Evolutionary conservation across 2,329 filamentous ascomycete species (phyloP).

Genomic region (Sporothrix dimorphospora): DNA sequence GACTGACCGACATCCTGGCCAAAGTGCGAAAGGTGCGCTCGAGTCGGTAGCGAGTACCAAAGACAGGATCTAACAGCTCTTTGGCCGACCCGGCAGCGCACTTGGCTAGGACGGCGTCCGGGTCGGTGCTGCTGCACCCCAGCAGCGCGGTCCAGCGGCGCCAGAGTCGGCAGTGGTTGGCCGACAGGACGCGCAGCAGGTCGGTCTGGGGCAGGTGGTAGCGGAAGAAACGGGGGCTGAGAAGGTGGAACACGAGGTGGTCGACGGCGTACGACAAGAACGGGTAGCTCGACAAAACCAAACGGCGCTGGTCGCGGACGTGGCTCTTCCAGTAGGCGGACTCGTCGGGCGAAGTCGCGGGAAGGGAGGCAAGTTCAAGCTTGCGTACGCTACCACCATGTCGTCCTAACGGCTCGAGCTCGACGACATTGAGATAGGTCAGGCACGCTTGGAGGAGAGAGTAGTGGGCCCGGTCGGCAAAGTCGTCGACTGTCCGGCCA

Average conservation of each 20-base stretch:
- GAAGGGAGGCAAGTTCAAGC: not conserved
- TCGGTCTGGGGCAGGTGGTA: slow-evolving; percentile 41
- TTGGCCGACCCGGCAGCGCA: slow-evolving; percentile 32
- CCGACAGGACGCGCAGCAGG: slow-evolving; percentile 36
- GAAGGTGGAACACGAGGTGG: slow-evolving; percentile 41
- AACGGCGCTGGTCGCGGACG: slow-evolving; percentile 36
- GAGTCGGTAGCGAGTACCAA: slow-evolving; percentile 39
- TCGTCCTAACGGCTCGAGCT: slow-evolving; percentile 39
- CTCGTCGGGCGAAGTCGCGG: not conserved
- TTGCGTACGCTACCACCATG: slow-evolving; percentile 20
- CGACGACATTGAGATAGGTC: slow-evolving; percentile 41
- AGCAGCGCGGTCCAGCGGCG: slow-evolving; percentile 41
- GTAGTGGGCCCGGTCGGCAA: slow-evolving; percentile 40
- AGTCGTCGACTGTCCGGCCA: slow-evolving; percentile 31
- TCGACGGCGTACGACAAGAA: slow-evolving; percentile 42
- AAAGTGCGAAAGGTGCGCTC: slow-evolving; percentile 41
- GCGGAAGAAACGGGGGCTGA: slow-evolving; percentile 38
- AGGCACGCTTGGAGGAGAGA: slow-evolving; percentile 40
- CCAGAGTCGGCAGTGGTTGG: slow-evolving; percentile 41
- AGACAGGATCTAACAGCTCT: slow-evolving; percentile 39
- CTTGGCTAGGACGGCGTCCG: slow-evolving; percentile 34
- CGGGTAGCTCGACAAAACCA: slow-evolving; percentile 40
- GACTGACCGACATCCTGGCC: slow-evolving; percentile 22
- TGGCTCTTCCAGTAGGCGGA: not conserved
- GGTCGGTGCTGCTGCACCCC: slow-evolving; percentile 34